Conservation (phyloP, 306 rosid genomes). For the Trifolium fragiferum region DNA sequence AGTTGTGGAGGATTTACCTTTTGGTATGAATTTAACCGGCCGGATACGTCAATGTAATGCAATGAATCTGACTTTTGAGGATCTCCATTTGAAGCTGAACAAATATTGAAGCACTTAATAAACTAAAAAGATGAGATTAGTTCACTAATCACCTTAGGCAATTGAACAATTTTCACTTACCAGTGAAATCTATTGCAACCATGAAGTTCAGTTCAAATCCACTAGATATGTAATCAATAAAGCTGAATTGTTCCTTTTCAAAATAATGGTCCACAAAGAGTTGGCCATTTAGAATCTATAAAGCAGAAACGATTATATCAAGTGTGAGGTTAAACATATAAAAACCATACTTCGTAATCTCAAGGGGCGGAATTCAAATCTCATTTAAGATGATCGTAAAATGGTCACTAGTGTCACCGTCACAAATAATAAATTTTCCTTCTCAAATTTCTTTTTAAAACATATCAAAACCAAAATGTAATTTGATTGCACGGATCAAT, state of each 20-base stretch:
- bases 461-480: not conserved
- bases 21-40: conserved; percentile 78
- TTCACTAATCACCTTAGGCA: not conserved
- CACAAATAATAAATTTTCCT: no score
- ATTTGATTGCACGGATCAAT: conserved; percentile 24
- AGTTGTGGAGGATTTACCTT: conserved; percentile 46
- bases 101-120: conserved; percentile 36
- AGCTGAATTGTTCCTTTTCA: conserved; percentile 75
- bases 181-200: conserved; percentile 94
- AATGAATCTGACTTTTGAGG: conserved; percentile 64
- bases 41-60: conserved; percentile 66
- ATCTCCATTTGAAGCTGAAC: conserved; percentile 84
- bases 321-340: conserved; percentile 25
- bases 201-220: conserved; percentile 91
- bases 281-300: conserved; percentile 74
- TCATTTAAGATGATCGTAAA: no score
- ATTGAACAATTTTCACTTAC: conserved; percentile 43
- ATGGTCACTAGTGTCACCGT: no score
- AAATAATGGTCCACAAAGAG: conserved; percentile 72
- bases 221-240: conserved; percentile 83
- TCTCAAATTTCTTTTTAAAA: not conserved
- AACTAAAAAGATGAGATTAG: conserved; percentile 17
- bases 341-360: no score
- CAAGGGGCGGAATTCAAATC: no score
- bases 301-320: conserved; percentile 18